Percentiles rank a stretch among this genome's conserved stretches.
Evolutionary conservation across 495 filamentous ascomycete species (phyloP).

Genomic region (Tuber borchii): DNA sequence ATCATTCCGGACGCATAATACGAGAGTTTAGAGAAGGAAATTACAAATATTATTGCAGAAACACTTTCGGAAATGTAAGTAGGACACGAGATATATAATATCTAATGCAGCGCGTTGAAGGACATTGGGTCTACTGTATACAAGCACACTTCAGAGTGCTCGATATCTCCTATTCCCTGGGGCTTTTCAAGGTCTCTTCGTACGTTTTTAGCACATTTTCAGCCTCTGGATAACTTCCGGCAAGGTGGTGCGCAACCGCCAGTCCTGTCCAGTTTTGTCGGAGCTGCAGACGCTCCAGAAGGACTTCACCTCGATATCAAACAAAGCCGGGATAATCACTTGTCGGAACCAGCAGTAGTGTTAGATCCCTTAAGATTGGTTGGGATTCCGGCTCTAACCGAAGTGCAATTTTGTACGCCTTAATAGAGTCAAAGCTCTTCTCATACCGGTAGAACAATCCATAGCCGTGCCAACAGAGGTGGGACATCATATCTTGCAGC

Average conservation of each 20-base stretch:
- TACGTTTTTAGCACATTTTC: slow-evolving; percentile 87
- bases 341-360: slow-evolving; percentile 91
- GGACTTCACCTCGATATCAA: slow-evolving; percentile 72
- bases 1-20: no score
- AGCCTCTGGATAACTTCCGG: slow-evolving; percentile 73
- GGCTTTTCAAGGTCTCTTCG: slow-evolving; percentile 81
- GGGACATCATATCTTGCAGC: slow-evolving; percentile 92
- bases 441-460: slow-evolving; percentile 84
- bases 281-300: slow-evolving; percentile 68
- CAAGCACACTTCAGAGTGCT: slow-evolving; percentile 87
- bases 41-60: no score
- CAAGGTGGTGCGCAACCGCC: slow-evolving; percentile 84
- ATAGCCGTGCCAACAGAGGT: slow-evolving; percentile 99
- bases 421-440: slow-evolving; percentile 98
- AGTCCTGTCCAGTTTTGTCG: slow-evolving; percentile 94
- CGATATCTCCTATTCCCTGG: slow-evolving; percentile 69
- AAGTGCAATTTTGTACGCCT: slow-evolving; percentile 93
- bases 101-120: no score
- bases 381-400: slow-evolving; percentile 83
- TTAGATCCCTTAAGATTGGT: slow-evolving; percentile 90
- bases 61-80: no score
- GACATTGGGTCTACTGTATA: no score
- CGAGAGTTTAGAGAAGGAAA: no score
- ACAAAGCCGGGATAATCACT: slow-evolving; percentile 91
- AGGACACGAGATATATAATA: no score